Evolutionary conservation across 2,329 filamentous ascomycete species (phyloP).

Genomic region (Didymella pomorum): DNA sequence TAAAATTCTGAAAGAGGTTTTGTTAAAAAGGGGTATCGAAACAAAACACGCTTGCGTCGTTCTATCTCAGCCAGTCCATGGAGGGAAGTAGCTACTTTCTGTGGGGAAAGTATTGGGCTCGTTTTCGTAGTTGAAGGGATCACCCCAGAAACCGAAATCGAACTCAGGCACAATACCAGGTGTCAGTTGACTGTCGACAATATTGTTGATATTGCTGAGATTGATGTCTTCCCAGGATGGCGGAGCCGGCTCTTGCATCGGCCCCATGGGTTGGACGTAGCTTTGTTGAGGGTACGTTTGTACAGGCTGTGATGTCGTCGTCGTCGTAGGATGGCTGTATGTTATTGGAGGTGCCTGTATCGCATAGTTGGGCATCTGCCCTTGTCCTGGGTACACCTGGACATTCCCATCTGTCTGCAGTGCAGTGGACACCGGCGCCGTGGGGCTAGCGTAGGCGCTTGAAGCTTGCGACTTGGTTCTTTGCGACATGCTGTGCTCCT

Average conservation of each 20-base stretch:
- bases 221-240: constrained; percentile 48
- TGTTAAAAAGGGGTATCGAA: no score
- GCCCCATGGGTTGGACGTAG: constrained; percentile 20
- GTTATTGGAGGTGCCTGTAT: constrained; percentile 16
- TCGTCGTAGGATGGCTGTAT: constrained; percentile 14
- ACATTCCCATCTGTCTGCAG: constrained; percentile 25
- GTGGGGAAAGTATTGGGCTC: constrained; percentile 35
- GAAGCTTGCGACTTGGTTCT: constrained; percentile 28
- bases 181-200: constrained; percentile 36
- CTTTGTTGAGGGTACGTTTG: constrained; percentile 12
- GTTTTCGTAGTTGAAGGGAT: constrained; percentile 47
- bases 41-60: no score
- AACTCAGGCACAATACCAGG: constrained; percentile 46
- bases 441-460: constrained; percentile 27
- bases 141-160: constrained; percentile 52
- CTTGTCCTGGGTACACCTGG: constrained; percentile 26
- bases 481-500: constrained; percentile 31
- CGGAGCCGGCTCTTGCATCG: constrained; percentile 24
- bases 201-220: constrained; percentile 45
- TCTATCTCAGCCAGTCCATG: no score
- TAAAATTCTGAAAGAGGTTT: no score
- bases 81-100: constrained; percentile 9
- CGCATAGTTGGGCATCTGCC: constrained; percentile 27
- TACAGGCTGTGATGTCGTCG: constrained; percentile 12
- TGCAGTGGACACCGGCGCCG: constrained; percentile 17